Evolutionary conservation across 345 rosid genomes (phyloP), one percentile per base, ranked within the genome.

Genomic region (Rubroshorea leprosula): DNA sequence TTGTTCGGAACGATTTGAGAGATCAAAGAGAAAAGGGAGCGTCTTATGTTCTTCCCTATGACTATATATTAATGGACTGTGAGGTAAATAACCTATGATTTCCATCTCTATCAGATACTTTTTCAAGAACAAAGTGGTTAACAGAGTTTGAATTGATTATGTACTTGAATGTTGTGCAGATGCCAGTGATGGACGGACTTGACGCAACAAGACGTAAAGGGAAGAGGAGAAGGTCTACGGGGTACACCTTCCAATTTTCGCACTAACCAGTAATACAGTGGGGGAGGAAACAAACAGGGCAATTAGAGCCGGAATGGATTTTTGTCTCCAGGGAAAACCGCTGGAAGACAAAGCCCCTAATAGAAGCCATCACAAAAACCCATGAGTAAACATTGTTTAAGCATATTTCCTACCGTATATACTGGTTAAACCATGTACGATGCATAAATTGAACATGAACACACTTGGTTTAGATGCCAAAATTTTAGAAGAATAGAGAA

Each of bases 51-150:
- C 71, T 66, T 43, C 95, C 86, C 13, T 86, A 77, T 46, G 87
- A 86, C 61, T 81, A 57, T 65, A 75, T 93, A 50, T 56, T 93
- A 59, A 92, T 92, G 97, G 98, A 92, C 29, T 89, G 94, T 49
- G 71, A 86, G 93, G 95, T 89, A 78, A 64, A 10, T 18, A 13
- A 2, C 49, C 23, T 1, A 16, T 6, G 18, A 27, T 10, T 17
- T 46, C 23, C 0, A 1, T 56, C 19, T 16, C 20, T 0, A 49
- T 56, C 20, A 48, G 29, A 54, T 49, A 0, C 4, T n/a, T 20
- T 61, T 17, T 16, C 16, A 17, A 13, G 5, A 46, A 2, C 18
- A 15, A n/a, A n/a, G n/a, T n/a, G n/a, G n/a, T n/a, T n/a, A n/a
- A n/a, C n/a, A n/a, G n/a, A 13, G 7, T 41, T 41, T 41, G 21